These are phyloP conservation scores for Arachis monticola DNA, from an alignment of 331 rosid genomes.

Conservation along the genomic window DNA sequence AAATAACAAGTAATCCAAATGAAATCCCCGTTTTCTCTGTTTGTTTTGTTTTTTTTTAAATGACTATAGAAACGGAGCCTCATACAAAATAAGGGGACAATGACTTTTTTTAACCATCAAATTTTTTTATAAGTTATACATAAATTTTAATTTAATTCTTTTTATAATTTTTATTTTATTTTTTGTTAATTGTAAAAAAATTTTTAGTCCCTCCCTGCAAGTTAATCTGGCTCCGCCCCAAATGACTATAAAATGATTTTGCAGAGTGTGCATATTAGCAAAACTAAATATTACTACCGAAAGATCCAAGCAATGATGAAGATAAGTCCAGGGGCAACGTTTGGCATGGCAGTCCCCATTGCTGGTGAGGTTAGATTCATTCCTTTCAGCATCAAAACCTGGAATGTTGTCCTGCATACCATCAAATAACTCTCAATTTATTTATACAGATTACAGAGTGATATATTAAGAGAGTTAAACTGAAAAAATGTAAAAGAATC, in stretches of 20 bases:
- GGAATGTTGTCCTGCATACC: constrained; percentile 73
- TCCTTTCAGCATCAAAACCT: constrained; percentile 68
- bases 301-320: constrained; percentile 82
- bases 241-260: background rate
- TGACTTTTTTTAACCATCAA: no score
- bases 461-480: no score
- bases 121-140: background rate
- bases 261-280: no score
- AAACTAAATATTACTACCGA: constrained; percentile 52
- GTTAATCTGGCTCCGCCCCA: background rate
- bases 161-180: no score
- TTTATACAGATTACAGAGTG: background rate
- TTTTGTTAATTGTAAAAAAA: background rate
- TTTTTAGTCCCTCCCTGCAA: background rate
- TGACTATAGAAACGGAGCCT: no score
- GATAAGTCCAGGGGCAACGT: constrained; percentile 85
- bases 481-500: constrained; percentile 8
- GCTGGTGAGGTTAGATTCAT: constrained; percentile 78
- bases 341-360: constrained; percentile 96
- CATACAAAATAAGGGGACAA: no score
- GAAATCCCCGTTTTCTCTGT: no score
- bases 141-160: background rate
- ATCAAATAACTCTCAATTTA: background rate
- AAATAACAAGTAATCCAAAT: no score
- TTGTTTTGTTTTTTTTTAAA: no score